Conservation (phyloP, 75 land plant species). For the Pinus taeda region DNA sequence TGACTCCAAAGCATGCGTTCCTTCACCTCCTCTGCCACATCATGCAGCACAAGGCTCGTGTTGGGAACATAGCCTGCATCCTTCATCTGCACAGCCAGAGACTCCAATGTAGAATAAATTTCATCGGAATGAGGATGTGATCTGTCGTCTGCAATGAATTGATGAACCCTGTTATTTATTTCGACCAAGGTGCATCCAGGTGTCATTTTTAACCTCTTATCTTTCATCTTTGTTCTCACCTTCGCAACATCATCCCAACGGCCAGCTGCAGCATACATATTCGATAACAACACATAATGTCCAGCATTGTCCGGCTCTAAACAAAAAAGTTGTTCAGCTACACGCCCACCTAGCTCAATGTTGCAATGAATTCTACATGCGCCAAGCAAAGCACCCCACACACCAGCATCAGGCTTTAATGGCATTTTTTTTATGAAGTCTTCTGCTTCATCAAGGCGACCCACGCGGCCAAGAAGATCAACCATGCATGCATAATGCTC, state of each 20-base stretch:
- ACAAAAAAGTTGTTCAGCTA: not conserved
- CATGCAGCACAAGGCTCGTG: conserved; percentile 5
- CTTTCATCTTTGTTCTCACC: conserved; percentile 4
- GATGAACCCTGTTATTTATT: conserved; percentile 11
- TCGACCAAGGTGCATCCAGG: conserved; percentile 17
- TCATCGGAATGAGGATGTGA: conserved; percentile 11
- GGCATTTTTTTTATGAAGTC: conserved; percentile 10
- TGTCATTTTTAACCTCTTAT: conserved; percentile 6
- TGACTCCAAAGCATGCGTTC: conserved; percentile 15
- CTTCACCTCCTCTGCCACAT: conserved; percentile 6
- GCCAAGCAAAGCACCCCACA: conserved; percentile 20
- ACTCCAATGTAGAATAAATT: conserved; percentile 8
- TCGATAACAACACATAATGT: conserved; percentile 21
- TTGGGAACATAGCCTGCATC: conserved; percentile 15
- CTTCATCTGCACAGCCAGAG: conserved; percentile 5
- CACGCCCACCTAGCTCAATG: conserved; percentile 6
- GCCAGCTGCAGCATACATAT: conserved; percentile 21
- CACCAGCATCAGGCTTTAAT: not conserved
- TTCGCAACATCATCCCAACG: conserved; percentile 8
- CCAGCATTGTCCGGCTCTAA: conserved; percentile 13
- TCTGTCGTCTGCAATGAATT: conserved; percentile 13
- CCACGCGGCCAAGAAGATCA: conserved; percentile 28
- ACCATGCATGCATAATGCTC: conserved; percentile 26
- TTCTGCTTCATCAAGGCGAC: conserved; percentile 14
- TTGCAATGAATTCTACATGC: conserved; percentile 16